Evolutionary conservation across 148 eudicot genomes (phyloP).

Genomic region (Persicaria maculosa): DNA sequence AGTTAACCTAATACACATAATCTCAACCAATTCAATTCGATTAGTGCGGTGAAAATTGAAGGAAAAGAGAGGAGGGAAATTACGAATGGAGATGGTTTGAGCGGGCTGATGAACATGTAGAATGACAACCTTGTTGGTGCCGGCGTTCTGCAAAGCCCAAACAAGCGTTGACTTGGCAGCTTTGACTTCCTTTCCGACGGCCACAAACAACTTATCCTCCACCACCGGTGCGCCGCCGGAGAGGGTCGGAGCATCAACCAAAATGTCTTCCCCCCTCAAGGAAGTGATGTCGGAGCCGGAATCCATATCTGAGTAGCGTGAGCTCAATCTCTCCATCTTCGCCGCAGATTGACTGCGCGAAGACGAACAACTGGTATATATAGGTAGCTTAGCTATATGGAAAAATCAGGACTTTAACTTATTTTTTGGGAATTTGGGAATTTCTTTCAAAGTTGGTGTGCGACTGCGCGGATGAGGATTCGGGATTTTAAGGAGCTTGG

Average conservation of each 20-base stretch:
- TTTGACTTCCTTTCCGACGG: conserved; percentile 12
- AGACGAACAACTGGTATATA: neutral
- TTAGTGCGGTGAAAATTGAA: neutral
- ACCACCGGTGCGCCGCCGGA: conserved; percentile 6
- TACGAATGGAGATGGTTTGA: conserved; percentile 37
- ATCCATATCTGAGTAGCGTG: conserved; percentile 20
- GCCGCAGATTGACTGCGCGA: neutral
- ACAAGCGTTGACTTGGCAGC: conserved; percentile 8
- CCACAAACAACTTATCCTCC: conserved; percentile 26
- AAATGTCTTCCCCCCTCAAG: conserved; percentile 19
- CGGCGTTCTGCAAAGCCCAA: conserved; percentile 12
- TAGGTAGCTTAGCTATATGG: neutral
- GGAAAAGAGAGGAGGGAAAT: conserved; percentile 3
- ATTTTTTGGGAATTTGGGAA: neutral
- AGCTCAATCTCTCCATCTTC: neutral
- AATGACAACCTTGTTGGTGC: neutral
- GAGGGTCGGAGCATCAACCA: conserved; percentile 14
- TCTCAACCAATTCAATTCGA: neutral
- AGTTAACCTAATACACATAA: neutral
- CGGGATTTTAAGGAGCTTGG: no score
- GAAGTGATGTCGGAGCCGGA: conserved; percentile 13
- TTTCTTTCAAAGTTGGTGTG: neutral
- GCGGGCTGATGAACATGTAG: conserved; percentile 32
- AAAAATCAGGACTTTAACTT: neutral
- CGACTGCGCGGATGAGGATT: no score